Conservation (phyloP, 129 eudicot genomes). For the Escallonia rubra region DNA sequence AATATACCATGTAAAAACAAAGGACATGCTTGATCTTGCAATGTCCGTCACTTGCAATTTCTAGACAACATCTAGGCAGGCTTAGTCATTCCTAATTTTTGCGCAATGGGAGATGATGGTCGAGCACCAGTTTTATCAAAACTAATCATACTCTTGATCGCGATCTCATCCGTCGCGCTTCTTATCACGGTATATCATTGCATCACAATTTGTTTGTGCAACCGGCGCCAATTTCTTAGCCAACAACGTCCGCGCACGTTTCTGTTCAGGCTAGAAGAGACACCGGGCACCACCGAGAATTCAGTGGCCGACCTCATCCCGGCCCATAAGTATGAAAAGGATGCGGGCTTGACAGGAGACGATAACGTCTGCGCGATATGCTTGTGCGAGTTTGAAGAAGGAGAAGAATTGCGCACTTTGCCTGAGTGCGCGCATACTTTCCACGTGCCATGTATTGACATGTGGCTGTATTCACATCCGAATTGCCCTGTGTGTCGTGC, state of each 20-base stretch:
- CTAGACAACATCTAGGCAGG: background rate
- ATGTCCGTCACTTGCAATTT: background rate
- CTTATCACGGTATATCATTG: conserved; percentile 46
- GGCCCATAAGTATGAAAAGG: background rate
- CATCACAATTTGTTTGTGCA: conserved; percentile 23
- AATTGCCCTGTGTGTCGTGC: conserved; percentile 11
- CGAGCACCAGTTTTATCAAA: conserved; percentile 17
- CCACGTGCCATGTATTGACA: conserved; percentile 10
- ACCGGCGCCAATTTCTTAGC: background rate
- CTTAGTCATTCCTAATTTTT: background rate
- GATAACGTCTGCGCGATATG: conserved; percentile 5
- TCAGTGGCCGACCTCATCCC: conserved; percentile 9
- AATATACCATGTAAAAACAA: background rate
- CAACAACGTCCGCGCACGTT: background rate
- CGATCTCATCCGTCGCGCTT: conserved; percentile 32
- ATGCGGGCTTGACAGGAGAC: background rate
- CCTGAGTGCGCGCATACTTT: conserved; percentile 9
- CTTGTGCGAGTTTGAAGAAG: conserved; percentile 13
- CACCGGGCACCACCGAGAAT: background rate
- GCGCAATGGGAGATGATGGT: conserved; percentile 2
- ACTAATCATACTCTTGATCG: conserved; percentile 37
- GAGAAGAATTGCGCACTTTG: conserved; percentile 10
- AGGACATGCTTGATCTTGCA: background rate
- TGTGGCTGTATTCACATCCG: conserved; percentile 10
- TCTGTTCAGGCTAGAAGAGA: background rate